These are phyloP conservation scores for Phialophora chinensis DNA, from an alignment of 2,329 filamentous ascomycete species.

Conservation along the genomic window DNA sequence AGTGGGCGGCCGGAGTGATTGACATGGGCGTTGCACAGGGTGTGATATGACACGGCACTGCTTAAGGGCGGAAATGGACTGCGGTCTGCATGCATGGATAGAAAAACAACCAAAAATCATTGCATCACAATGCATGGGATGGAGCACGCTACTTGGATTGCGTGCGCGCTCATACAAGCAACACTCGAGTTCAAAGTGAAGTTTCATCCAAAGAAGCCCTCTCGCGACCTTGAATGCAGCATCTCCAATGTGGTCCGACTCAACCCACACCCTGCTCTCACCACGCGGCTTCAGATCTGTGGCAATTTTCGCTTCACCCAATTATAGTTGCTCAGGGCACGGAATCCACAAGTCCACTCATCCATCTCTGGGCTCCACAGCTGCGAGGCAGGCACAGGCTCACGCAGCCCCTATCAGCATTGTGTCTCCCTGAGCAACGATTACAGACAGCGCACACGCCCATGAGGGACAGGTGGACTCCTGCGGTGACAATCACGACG, in stretches of 20 bases:
- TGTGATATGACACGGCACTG: neutral
- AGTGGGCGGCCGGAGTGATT: conserved; percentile 18
- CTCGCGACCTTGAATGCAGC: neutral
- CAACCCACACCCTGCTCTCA: neutral
- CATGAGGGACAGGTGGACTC: neutral
- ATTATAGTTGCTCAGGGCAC: neutral
- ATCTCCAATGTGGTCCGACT: neutral
- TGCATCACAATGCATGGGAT: neutral
- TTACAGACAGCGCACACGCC: neutral
- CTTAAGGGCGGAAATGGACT: neutral
- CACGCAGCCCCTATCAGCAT: neutral
- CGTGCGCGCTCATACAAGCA: neutral
- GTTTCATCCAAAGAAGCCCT: neutral
- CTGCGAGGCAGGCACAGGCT: neutral
- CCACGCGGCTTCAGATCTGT: neutral
- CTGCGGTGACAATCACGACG: neutral
- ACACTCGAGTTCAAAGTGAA: neutral
- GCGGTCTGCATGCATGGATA: neutral
- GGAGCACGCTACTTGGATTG: neutral
- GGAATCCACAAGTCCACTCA: neutral
- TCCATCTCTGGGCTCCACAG: neutral
- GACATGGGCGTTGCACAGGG: conserved; percentile 11
- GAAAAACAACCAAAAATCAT: neutral
- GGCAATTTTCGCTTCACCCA: neutral
- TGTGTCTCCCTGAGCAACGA: neutral